Evolutionary conservation across 169 alveolate species (phyloP), one percentile per base, ranked within the genome.

Genomic region (Eimeria acervulina): DNA sequence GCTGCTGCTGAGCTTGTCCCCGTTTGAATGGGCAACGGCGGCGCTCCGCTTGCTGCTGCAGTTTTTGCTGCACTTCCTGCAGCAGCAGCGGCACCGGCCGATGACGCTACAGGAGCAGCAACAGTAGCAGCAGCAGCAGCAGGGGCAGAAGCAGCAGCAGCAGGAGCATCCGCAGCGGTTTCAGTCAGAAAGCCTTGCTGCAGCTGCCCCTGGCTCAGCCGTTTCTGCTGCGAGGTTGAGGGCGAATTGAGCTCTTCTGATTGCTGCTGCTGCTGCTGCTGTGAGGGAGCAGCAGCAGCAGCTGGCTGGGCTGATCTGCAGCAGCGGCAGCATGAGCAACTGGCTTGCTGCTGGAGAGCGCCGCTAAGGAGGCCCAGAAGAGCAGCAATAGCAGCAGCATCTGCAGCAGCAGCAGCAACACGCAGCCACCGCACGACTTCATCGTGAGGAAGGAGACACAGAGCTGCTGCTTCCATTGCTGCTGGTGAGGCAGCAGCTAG

Each of bases 331-430:
- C 90, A 80, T 36, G 90, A 21, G 90, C 90, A 80, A 2, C 23
- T 21, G 68, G 66, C 17, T 44, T 80, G 66, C 68, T 80, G 90
- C 90, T 80, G 90, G 70, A 80, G 90, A 10, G 90, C 59, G 23
- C 59, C 90, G 90, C 90, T 80, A 13, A 80, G 90, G 90, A 80
- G 66, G 42, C 90, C 68, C 38, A 80, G 68, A 80, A 80, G 90
- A 80, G 90, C 90, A 80, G 90, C 90, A 80, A 21, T 42, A 80
- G 90, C 90, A 80, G 90, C 90, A 44, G 63, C 90, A 44, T 80
- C 90, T n/a, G 90, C 59, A 17, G 90, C 66, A 44, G 90, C 90
- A 44, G 63, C 90, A 80, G 90, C 90, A 42, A 33, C 59, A 80
- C 66, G 90, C 68, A 80, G 90, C 90, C 90, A 80, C 90, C 23